Percentiles rank a stretch among this genome's conserved stretches.
phyloP scores from a whole-genome alignment of 305 asterid genomes.

The Rubia occidens region DNA sequence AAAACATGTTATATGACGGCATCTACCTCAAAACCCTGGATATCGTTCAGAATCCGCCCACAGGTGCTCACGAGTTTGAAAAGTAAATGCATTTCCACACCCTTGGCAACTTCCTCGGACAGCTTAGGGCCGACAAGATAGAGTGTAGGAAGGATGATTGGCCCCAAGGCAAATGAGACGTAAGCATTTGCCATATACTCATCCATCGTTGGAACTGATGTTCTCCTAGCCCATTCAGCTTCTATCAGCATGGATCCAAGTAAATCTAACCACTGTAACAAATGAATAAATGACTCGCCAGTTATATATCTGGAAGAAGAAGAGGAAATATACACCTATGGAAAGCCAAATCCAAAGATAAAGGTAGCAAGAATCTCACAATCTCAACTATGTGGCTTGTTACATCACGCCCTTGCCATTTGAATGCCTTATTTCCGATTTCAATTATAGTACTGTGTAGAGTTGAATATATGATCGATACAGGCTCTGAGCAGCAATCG shows the following conservation, averaged over 20 bases:
- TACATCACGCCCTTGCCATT: constrained; percentile 47
- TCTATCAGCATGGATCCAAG: constrained; percentile 70
- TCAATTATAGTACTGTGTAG: constrained; percentile 45
- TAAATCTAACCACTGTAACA: constrained; percentile 68
- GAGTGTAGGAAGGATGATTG: constrained; percentile 68
- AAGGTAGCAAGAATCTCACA: constrained; percentile 37
- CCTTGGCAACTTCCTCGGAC: constrained; percentile 52
- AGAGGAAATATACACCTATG: neutral
- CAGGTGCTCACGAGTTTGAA: constrained; percentile 58
- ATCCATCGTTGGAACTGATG: constrained; percentile 41
- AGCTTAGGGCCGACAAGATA: constrained; percentile 75
- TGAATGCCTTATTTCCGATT: constrained; percentile 48
- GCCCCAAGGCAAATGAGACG: constrained; percentile 73
- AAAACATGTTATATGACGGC: neutral
- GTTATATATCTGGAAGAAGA: neutral
- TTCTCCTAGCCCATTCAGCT: constrained; percentile 52
- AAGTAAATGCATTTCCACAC: constrained; percentile 44
- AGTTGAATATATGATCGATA: constrained; percentile 61
- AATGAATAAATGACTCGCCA: neutral
- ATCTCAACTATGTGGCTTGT: constrained; percentile 51
- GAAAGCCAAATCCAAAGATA: neutral
- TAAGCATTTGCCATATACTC: constrained; percentile 67
- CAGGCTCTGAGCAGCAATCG: constrained; percentile 52
- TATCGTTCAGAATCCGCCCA: constrained; percentile 79
- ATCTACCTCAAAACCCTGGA: constrained; percentile 54